Evolutionary conservation across 2,329 filamentous ascomycete species (phyloP).

Genomic region (Diaporthe sp.): DNA sequence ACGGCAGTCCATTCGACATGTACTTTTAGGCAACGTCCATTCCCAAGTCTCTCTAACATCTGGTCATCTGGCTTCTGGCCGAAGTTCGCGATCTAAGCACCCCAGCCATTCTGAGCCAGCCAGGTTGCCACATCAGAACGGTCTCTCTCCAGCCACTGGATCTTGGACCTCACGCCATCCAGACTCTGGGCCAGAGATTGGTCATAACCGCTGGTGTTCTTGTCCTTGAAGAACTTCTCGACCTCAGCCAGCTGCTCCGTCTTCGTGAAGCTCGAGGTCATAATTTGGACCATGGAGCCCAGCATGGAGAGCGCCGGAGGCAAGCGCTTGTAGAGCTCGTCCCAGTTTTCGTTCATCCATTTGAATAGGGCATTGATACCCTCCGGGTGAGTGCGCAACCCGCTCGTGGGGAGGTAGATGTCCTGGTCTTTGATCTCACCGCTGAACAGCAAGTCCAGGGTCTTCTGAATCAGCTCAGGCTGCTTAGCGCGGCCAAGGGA

Average conservation of each 20-base stretch:
- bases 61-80: not conserved
- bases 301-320: conserved; percentile 90
- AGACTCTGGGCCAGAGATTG: conserved; percentile 89
- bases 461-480: conserved; percentile 83
- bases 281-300: conserved; percentile 84
- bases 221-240: conserved; percentile 81
- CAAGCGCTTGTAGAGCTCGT: conserved; percentile 81
- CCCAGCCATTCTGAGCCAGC: conserved; percentile 49
- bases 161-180: conserved; percentile 87
- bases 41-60: not conserved
- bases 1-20: not conserved
- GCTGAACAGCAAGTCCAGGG: conserved; percentile 78
- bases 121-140: conserved; percentile 71
- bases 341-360: conserved; percentile 92
- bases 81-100: conserved; percentile 20
- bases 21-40: not conserved
- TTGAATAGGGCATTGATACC: conserved; percentile 84
- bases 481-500: conserved; percentile 82
- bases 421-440: conserved; percentile 94
- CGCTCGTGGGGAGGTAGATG: conserved; percentile 87
- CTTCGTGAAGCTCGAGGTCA: conserved; percentile 82
- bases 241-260: conserved; percentile 80
- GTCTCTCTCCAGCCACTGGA: conserved; percentile 83
- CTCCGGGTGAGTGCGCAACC: conserved; percentile 79
- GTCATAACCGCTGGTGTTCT: conserved; percentile 88